Conservation (phyloP, 2,329 filamentous ascomycete species). For the Bisporella sp. region DNA sequence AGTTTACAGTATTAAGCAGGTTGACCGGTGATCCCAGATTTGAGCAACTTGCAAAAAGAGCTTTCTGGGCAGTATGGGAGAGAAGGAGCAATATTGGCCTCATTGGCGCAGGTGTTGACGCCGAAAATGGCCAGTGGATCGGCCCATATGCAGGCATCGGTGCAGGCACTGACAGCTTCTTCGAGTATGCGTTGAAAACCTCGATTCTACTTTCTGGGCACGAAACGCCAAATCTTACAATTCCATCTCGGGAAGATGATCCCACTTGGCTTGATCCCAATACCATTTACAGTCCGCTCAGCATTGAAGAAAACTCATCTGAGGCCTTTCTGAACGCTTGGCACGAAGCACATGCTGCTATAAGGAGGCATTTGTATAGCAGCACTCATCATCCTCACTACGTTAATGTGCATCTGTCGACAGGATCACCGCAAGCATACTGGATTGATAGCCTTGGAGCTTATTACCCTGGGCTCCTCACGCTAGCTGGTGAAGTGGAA, state of each 20-base stretch:
- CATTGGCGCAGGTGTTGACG: constrained; percentile 86
- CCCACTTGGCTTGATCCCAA: constrained; percentile 56
- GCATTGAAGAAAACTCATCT: constrained; percentile 60
- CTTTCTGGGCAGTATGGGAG: constrained; percentile 97
- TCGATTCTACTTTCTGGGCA: constrained; percentile 83
- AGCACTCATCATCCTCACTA: constrained; percentile 84
- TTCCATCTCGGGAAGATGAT: constrained; percentile 16
- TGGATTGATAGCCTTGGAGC: constrained; percentile 97
- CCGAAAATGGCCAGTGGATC: constrained; percentile 85
- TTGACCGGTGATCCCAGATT: constrained; percentile 83
- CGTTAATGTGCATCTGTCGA: constrained; percentile 80
- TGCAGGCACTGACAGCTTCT: constrained; percentile 95
- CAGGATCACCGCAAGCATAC: constrained; percentile 79
- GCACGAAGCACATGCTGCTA: constrained; percentile 78
- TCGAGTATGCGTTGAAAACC: constrained; percentile 94
- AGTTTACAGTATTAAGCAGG: constrained; percentile 85
- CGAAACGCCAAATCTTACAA: constrained; percentile 44
- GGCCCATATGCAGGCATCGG: constrained; percentile 88
- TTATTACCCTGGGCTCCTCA: constrained; percentile 86
- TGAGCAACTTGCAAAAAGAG: constrained; percentile 80
- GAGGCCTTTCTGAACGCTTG: constrained; percentile 77
- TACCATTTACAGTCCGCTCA: constrained; percentile 49
- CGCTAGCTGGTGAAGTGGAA: constrained; percentile 80
- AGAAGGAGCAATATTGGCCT: constrained; percentile 76
- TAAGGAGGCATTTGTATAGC: constrained; percentile 87